Base-by-base conservation (phyloP, 306 rosid species). In the Quercus variabilis region DNA sequence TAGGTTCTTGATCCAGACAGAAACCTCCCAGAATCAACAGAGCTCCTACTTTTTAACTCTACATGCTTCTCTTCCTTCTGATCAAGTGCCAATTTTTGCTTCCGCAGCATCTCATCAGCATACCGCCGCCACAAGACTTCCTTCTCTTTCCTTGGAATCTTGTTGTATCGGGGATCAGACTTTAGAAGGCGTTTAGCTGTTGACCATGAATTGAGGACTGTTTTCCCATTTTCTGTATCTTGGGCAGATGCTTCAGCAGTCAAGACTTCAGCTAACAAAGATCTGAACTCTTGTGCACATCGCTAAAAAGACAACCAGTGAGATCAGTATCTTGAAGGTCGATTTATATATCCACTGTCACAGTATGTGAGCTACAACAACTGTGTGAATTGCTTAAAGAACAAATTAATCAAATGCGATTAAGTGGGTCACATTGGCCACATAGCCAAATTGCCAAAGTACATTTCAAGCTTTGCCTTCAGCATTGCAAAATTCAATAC, bases 151-250 rank as follows among this genome's bases (percentile, higher is more conserved):
- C 98, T 87, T 33, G 92, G 84, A 84, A 89, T 86, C 86, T 91
- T 95, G 85, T 76, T 88, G 69, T 92, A 91, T 79, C 99, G 88
- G 43, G 86, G 88, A 84, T 95, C 98, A 2, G 85, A 76, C 87
- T 92, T 95, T 75, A 95, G 69, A 67, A 83, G 78, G 38, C 90
- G 91, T 68, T 95, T 95, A 5, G 98, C 94, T 0, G 93, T 95
- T 35, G 98, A 90, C 99, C 99, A 95, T 30, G 99, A 95, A 83
- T 87, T 91, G 19, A 91, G 88, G 57, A 83, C 92, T 18, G 98
- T 88, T 81, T 86, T 95, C 57, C 98, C 95, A 56, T 90, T 93
- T 1, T 92, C 94, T 13, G 87, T 82, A 84, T 85, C 96, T 62
- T 69, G 88, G 69, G 86, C 79, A 28, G 93, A 91, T 13, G 87